Percentiles rank a stretch among this genome's conserved stretches.
phyloP scores from a whole-genome alignment of 1,284 basidiomycete genomes.

The Rhodotorula sp. region DNA sequence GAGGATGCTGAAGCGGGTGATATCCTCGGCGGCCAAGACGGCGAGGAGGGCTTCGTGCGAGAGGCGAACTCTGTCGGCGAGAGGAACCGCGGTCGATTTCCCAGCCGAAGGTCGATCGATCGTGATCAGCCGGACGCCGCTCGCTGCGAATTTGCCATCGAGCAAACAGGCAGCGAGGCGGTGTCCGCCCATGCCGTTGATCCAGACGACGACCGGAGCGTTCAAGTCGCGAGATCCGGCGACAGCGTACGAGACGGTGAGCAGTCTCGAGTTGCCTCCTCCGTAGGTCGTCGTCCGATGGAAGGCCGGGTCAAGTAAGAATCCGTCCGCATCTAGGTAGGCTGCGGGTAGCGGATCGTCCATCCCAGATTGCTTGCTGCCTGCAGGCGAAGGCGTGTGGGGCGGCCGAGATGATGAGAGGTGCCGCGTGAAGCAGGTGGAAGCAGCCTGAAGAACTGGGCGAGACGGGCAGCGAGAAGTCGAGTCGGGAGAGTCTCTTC shows the following conservation, averaged over 20 bases:
- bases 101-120: conserved; percentile 27
- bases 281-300: not conserved
- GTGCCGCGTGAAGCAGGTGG: no score
- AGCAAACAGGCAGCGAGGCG: conserved; percentile 14
- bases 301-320: conserved; percentile 1
- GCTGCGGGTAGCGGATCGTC: not conserved
- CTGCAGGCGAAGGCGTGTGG: not conserved
- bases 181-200: conserved; percentile 31
- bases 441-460: no score
- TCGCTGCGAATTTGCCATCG: conserved; percentile 9
- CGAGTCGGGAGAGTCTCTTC: no score
- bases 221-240: not conserved
- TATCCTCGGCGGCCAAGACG: conserved; percentile 14
- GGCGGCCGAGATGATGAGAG: not conserved
- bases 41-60: conserved; percentile 13
- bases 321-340: not conserved
- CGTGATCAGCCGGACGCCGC: conserved; percentile 19
- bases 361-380: no score
- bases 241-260: conserved; percentile 16
- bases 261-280: not conserved
- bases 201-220: conserved; percentile 18
- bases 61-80: not conserved
- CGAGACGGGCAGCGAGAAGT: no score
- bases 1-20: conserved; percentile 7
- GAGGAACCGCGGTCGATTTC: conserved; percentile 2